A percentile compares a stretch with the other conserved stretches of the same genome.
phyloP scores from a whole-genome alignment of 331 rosid species.

The Saraca asoca region DNA sequence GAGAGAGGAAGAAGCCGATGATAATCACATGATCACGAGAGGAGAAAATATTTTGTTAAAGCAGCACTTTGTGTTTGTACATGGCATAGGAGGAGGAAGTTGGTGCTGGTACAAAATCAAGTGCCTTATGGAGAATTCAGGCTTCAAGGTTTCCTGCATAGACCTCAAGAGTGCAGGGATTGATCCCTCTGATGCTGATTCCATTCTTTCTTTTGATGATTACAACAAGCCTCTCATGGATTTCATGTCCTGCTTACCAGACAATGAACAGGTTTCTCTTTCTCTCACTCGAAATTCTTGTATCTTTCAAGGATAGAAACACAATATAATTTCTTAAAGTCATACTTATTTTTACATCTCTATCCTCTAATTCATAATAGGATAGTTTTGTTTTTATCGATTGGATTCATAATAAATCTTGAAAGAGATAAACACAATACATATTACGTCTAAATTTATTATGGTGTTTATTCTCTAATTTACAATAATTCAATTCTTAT shows the following conservation, averaged over 20 bases:
- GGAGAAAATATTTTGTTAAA: slow-evolving; percentile 27
- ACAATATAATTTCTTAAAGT: too few species aligned
- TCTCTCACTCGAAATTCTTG: slow-evolving; percentile 18
- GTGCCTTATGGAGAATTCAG: slow-evolving; percentile 81
- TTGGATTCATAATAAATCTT: too few species aligned
- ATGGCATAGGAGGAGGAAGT: slow-evolving; percentile 71
- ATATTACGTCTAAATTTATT: too few species aligned
- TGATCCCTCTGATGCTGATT: slow-evolving; percentile 56
- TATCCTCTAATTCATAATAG: too few species aligned
- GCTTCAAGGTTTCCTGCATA: slow-evolving; percentile 67
- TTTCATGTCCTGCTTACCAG: slow-evolving; percentile 64
- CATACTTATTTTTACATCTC: too few species aligned
- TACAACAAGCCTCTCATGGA: slow-evolving; percentile 71
- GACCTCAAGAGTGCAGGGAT: slow-evolving; percentile 79
- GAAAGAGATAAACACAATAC: too few species aligned
- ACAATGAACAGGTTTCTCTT: slow-evolving; percentile 57
- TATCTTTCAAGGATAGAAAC: too few species aligned
- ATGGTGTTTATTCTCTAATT: too few species aligned
- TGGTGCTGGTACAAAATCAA: slow-evolving; percentile 94
- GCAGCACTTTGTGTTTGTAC: slow-evolving; percentile 80
- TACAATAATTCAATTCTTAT: too few species aligned
- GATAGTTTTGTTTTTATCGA: too few species aligned
- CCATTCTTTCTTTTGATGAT: slow-evolving; percentile 62
- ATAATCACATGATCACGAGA: slow-evolving; percentile 19
- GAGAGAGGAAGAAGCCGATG: slow-evolving; percentile 35